These are phyloP conservation scores for Trichoderma harzianum DNA, from an alignment of 2,329 filamentous ascomycete species.

Conservation along the genomic window DNA sequence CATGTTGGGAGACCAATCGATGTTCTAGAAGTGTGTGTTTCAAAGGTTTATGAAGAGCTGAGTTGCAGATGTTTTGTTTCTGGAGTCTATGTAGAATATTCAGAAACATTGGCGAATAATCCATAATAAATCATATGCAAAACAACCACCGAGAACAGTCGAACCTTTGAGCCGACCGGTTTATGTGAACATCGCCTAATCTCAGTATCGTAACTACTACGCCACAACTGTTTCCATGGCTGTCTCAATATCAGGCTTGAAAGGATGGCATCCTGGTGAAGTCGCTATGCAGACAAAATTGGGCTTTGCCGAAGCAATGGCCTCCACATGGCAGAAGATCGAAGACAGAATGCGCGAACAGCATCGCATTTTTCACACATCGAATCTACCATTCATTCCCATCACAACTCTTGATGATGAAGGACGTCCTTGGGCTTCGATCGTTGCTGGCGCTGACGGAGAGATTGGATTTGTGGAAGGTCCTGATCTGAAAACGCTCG, in stretches of 20 bases:
- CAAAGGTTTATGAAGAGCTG: not conserved
- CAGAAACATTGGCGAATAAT: not conserved
- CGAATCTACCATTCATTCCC: constrained; percentile 9
- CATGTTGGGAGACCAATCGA: not conserved
- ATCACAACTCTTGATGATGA: constrained; percentile 11
- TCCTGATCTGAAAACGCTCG: constrained; percentile 11
- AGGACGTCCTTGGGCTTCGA: constrained; percentile 16
- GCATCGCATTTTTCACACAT: constrained; percentile 16
- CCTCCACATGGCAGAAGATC: not conserved
- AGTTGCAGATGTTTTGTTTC: not conserved
- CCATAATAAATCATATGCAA: not conserved
- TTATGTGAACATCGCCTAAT: not conserved
- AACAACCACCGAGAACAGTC: not conserved
- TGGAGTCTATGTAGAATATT: not conserved
- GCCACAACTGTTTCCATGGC: not conserved
- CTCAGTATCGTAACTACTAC: not conserved
- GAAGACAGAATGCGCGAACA: constrained; percentile 14
- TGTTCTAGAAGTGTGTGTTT: not conserved
- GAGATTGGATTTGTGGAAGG: constrained; percentile 12
- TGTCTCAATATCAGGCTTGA: not conserved
- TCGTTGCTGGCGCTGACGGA: constrained; percentile 7
- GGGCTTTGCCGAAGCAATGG: constrained; percentile 8
- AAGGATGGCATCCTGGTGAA: constrained; percentile 16
- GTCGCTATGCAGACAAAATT: constrained; percentile 9
- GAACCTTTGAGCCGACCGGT: not conserved